Percentiles rank a stretch among this genome's conserved stretches.
These are phyloP conservation scores for Wickerhamiella domercqiae DNA, from an alignment of 805 yeast genomes.

Conservation along the genomic window DNA sequence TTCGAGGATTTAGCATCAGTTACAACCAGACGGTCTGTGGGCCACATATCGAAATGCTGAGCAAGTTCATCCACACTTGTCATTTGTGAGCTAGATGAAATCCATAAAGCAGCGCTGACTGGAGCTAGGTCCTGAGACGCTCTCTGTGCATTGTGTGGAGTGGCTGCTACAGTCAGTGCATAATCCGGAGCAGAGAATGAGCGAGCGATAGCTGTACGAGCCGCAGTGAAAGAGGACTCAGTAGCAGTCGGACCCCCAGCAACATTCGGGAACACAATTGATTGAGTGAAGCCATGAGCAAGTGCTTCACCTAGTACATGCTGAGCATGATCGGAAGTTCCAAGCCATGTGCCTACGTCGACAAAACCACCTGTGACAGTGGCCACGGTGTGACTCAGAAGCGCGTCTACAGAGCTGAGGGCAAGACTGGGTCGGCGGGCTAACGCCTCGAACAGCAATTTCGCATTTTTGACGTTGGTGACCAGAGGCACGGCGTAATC, in stretches of 20 bases:
- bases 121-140: constrained; percentile 46
- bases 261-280: constrained; percentile 63
- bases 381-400: constrained; percentile 73
- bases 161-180: constrained; percentile 71
- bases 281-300: constrained; percentile 78
- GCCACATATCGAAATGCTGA: constrained; percentile 73
- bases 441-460: constrained; percentile 86
- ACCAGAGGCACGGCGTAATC: constrained; percentile 96
- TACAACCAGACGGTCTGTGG: constrained; percentile 56
- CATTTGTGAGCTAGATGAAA: constrained; percentile 37
- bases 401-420: constrained; percentile 67
- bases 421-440: constrained; percentile 37
- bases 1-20: constrained; percentile 89
- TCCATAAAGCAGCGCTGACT: constrained; percentile 61
- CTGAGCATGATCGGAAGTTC: constrained; percentile 43
- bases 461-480: constrained; percentile 95
- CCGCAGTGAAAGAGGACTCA: constrained; percentile 47
- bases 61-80: constrained; percentile 66
- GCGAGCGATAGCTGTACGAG: constrained; percentile 38
- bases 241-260: constrained; percentile 50
- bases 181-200: constrained; percentile 40
- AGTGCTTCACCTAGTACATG: constrained; percentile 50
- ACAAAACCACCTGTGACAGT: constrained; percentile 69
- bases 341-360: constrained; percentile 61
- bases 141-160: constrained; percentile 48